These are phyloP conservation scores for Pyrenochaeta sp. DNA, from an alignment of 2,329 filamentous ascomycete species.

Conservation along the genomic window DNA sequence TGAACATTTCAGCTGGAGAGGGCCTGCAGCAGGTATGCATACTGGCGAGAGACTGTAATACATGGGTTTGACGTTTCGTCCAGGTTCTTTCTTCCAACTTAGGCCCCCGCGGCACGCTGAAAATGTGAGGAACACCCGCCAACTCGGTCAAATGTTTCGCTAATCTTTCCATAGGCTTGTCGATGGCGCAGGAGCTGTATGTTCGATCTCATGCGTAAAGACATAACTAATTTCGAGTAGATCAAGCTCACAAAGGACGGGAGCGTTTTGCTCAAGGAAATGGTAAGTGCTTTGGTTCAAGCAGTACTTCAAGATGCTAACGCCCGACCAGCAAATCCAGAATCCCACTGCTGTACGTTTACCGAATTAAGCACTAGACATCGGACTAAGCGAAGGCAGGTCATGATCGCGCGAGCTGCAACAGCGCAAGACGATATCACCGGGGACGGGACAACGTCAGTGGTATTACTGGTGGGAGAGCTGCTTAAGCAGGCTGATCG, in stretches of 20 bases:
- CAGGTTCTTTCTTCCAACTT: constrained; percentile 96
- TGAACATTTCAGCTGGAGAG: constrained; percentile 97
- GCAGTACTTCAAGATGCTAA: constrained; percentile 14
- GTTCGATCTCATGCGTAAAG: constrained; percentile 31
- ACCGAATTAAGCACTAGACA: too few species aligned
- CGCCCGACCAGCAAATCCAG: constrained; percentile 76
- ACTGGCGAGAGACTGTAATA: constrained; percentile 39
- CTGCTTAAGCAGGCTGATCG: constrained; percentile 96
- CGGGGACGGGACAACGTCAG: constrained; percentile 96
- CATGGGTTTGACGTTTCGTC: constrained; percentile 46
- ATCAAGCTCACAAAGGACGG: constrained; percentile 99
- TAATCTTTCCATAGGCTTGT: constrained; percentile 60
- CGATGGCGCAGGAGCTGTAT: constrained; percentile 67
- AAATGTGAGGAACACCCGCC: constrained; percentile 77
- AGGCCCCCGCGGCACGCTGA: constrained; percentile 91
- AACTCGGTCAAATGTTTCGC: constrained; percentile 50
- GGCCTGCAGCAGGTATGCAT: constrained; percentile 63
- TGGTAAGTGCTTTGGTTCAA: constrained; percentile 54
- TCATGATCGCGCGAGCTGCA: constrained; percentile 80
- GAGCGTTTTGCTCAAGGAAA: constrained; percentile 78
- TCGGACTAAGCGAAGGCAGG: constrained; percentile 46
- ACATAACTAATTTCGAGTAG: constrained; percentile 57
- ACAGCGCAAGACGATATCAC: constrained; percentile 99
- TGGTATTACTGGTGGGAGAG: constrained; percentile 94
- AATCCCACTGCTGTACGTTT: constrained; percentile 88